phyloP scores from a whole-genome alignment of 495 filamentous ascomycete genomes.

The Penicillium turbatum region DNA sequence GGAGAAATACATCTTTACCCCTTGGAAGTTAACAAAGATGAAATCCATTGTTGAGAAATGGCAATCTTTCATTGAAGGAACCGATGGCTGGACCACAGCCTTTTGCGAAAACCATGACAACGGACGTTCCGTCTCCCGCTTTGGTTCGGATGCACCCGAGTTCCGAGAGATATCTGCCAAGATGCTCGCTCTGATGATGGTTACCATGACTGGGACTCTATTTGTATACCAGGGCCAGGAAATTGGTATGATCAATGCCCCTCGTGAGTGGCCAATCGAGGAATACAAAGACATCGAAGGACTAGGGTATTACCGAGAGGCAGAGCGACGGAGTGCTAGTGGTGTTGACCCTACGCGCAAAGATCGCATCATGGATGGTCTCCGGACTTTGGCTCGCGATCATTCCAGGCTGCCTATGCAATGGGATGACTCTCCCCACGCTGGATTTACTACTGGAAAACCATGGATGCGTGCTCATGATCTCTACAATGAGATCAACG shows the following conservation, averaged over 20 bases:
- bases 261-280: constrained; percentile 51
- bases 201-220: constrained; percentile 55
- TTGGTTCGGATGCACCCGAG: constrained; percentile 37
- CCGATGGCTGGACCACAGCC: constrained; percentile 46
- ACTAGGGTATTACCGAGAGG: constrained; percentile 48
- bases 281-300: constrained; percentile 64
- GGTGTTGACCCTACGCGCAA: constrained; percentile 13
- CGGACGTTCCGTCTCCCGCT: constrained; percentile 52
- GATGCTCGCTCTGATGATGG: constrained; percentile 52
- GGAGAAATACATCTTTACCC: constrained; percentile 34
- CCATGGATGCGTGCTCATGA: constrained; percentile 56
- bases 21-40: constrained; percentile 38
- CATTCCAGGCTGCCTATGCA: constrained; percentile 54
- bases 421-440: constrained; percentile 49
- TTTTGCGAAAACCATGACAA: constrained; percentile 64
- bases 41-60: constrained; percentile 31
- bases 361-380: constrained; percentile 13
- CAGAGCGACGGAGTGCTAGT: constrained; percentile 3
- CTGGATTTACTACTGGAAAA: constrained; percentile 32
- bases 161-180: constrained; percentile 47
- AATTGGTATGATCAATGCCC: constrained; percentile 64
- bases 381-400: constrained; percentile 38
- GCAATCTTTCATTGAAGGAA: constrained; percentile 44
- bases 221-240: constrained; percentile 70
- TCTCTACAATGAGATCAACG: constrained; percentile 41